phyloP scores from a whole-genome alignment of 768 basidiomycete species.

The Rhizopogon vulgaris region DNA sequence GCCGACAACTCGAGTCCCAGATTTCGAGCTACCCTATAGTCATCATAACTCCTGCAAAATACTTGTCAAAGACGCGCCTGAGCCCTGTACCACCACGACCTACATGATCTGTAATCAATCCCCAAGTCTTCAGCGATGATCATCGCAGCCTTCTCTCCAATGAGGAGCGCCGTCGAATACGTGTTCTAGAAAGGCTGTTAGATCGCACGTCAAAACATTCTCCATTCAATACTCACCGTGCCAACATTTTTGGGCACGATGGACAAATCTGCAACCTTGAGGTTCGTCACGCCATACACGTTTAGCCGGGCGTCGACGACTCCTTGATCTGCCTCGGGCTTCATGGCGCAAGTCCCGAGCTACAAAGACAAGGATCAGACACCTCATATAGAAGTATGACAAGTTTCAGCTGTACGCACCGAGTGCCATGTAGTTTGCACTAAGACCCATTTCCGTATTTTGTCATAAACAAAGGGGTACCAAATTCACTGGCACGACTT shows the following conservation, averaged over 20 bases:
- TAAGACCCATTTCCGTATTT: constrained; percentile 2
- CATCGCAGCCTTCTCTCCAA: constrained; percentile 59
- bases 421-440: constrained; percentile 30
- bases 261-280: constrained; percentile 13
- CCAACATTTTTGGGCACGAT: constrained; percentile 25
- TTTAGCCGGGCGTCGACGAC: constrained; percentile 11
- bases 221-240: constrained; percentile 12
- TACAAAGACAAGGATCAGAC: constrained; percentile 12
- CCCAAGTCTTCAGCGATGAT: constrained; percentile 52
- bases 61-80: not conserved
- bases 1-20: too few relatives aligned
- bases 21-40: too few relatives aligned
- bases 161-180: constrained; percentile 34
- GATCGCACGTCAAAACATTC: not conserved
- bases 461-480: not conserved
- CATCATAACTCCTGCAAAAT: not conserved
- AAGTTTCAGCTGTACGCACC: constrained; percentile 10
- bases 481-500: not conserved
- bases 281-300: constrained; percentile 7
- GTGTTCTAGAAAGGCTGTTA: constrained; percentile 26
- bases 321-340: constrained; percentile 40
- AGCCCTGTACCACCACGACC: not conserved
- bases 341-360: constrained; percentile 68
- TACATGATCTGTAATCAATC: constrained; percentile 6
- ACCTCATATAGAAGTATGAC: not conserved